phyloP scores from a whole-genome alignment of 2,329 filamentous ascomycete genomes.

The Juglanconis sp. region DNA sequence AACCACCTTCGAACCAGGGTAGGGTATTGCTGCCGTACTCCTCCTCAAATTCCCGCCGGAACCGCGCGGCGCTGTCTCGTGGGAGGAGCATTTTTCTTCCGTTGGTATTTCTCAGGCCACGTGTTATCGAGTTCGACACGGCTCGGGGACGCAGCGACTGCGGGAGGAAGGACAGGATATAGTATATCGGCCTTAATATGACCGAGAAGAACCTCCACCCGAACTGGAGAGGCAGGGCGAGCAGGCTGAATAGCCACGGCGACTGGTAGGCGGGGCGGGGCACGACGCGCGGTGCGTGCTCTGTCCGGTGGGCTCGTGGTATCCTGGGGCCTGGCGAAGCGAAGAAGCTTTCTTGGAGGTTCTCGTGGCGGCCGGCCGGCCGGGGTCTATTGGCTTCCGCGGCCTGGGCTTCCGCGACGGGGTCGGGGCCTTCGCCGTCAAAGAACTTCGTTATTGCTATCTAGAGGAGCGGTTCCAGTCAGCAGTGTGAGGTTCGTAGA shows the following conservation, averaged over 20 bases:
- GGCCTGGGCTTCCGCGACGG: slow-evolving; percentile 71
- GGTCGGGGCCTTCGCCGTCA: slow-evolving; percentile 86
- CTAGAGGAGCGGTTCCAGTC: slow-evolving; percentile 38
- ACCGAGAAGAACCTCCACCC: slow-evolving; percentile 70
- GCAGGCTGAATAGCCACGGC: slow-evolving; percentile 70
- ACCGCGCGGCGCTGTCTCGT: slow-evolving; percentile 81
- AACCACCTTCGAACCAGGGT: slow-evolving; percentile 81
- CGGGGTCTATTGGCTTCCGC: slow-evolving; percentile 61
- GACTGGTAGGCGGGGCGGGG: slow-evolving; percentile 70
- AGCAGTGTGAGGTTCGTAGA: not conserved
- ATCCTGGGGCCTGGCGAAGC: slow-evolving; percentile 30
- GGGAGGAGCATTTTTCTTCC: slow-evolving; percentile 76
- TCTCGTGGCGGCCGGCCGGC: slow-evolving; percentile 66
- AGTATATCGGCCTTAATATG: slow-evolving; percentile 69
- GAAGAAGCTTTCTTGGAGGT: slow-evolving; percentile 61
- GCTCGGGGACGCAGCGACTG: slow-evolving; percentile 55
- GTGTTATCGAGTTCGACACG: slow-evolving; percentile 50
- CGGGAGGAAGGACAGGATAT: slow-evolving; percentile 78
- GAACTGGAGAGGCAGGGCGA: slow-evolving; percentile 74
- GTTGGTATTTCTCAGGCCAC: slow-evolving; percentile 56
- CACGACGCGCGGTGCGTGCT: slow-evolving; percentile 81
- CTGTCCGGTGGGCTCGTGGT: slow-evolving; percentile 38
- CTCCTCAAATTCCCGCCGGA: slow-evolving; percentile 92
- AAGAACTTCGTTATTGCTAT: slow-evolving; percentile 98
- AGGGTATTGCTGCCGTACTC: slow-evolving; percentile 74